These are phyloP conservation scores for Cladosporium phlei DNA, from an alignment of 2,329 filamentous ascomycete genomes.

Conservation along the genomic window DNA sequence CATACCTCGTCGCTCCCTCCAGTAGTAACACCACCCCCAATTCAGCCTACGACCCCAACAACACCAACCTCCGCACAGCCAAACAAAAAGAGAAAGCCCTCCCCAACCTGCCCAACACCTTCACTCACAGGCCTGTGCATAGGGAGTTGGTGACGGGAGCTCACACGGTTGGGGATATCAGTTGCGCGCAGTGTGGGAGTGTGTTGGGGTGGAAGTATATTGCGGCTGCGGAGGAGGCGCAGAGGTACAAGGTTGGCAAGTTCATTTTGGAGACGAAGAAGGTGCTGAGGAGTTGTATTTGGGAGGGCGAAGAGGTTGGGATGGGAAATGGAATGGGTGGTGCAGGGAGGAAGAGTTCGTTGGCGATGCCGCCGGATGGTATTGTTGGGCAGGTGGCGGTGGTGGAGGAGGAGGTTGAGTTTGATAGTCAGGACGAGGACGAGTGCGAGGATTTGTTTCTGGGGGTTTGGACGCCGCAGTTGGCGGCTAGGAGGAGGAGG, in stretches of 20 bases:
- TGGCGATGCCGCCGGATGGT: slow-evolving; percentile 19
- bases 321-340: slow-evolving; percentile 16
- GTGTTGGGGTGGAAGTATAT: slow-evolving; percentile 64
- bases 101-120: slow-evolving; percentile 53
- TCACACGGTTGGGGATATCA: slow-evolving; percentile 59
- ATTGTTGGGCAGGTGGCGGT: slow-evolving; percentile 13
- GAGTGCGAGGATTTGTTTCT: slow-evolving; percentile 63
- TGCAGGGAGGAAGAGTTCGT: slow-evolving; percentile 19
- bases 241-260: slow-evolving; percentile 63
- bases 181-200: slow-evolving; percentile 51
- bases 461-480: slow-evolving; percentile 55
- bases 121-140: slow-evolving; percentile 52
- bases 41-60: no score
- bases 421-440: slow-evolving; percentile 62
- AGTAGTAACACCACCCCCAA: slow-evolving; percentile 25
- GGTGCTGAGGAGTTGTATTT: slow-evolving; percentile 46
- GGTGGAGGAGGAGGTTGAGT: slow-evolving; percentile 46
- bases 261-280: slow-evolving; percentile 60
- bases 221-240: slow-evolving; percentile 55
- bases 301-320: slow-evolving; percentile 41
- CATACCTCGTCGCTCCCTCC: slow-evolving; percentile 55
- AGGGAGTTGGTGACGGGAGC: slow-evolving; percentile 59
- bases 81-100: slow-evolving; percentile 26
- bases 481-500: slow-evolving; percentile 47
- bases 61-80: slow-evolving; percentile 19